Percentiles rank a stretch among this genome's conserved stretches.
Conservation (phyloP, 768 basidiomycete genomes). For the Gymnopilus junonius region DNA sequence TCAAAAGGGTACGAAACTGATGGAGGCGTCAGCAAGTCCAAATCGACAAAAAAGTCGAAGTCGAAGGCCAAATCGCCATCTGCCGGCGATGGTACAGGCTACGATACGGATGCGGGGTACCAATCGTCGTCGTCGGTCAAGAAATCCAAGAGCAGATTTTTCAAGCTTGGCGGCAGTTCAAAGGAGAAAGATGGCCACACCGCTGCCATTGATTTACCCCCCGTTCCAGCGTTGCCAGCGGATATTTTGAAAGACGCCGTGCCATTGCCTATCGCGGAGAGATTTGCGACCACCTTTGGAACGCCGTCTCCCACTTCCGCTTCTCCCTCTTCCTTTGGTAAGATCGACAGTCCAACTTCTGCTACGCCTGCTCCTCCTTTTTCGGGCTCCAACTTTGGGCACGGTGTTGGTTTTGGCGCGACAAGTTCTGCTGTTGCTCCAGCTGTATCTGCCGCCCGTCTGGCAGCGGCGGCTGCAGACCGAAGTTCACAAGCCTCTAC, state of each 20-base stretch:
- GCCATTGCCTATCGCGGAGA: constrained; percentile 49
- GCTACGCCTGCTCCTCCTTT: background rate
- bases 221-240: constrained; percentile 17
- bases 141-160: constrained; percentile 48
- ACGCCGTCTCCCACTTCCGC: background rate
- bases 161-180: constrained; percentile 33
- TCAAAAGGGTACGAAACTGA: constrained; percentile 35
- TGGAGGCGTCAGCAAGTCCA: constrained; percentile 5
- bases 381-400: background rate
- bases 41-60: too few species aligned
- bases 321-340: background rate
- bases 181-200: background rate
- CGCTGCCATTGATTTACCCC: background rate
- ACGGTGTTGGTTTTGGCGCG: too few species aligned
- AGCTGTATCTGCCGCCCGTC: background rate
- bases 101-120: constrained; percentile 43
- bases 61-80: constrained; percentile 21
- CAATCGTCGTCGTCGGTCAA: constrained; percentile 26
- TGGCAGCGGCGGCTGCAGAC: background rate
- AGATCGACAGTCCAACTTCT: background rate
- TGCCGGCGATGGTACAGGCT: constrained; percentile 31
- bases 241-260: constrained; percentile 32
- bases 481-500: background rate
- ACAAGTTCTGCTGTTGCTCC: background rate
- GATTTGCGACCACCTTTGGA: constrained; percentile 44